Base-by-base conservation (phyloP, 768 basidiomycete species). In the Vararia minispora region DNA sequence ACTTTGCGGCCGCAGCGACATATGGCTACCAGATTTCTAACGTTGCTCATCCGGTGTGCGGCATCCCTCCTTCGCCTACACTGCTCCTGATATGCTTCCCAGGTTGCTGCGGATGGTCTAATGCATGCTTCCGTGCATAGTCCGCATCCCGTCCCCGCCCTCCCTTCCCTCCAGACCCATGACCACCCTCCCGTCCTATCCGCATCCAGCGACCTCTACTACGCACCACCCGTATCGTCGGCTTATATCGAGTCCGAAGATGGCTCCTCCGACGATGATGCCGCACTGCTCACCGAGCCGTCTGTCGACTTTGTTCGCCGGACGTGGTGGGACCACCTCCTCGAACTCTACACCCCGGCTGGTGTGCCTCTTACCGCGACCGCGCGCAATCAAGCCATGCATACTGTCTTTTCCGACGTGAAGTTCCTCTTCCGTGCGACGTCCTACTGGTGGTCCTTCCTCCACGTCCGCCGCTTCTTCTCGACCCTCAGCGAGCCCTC, bases 301-400 rank as follows among this genome's bases (percentile, higher is more conserved):
- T 79, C 79, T 7, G 58, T 81, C 26, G 65, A 69, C 33, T 83
- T 81, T 55, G 62, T 66, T 13, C 78, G 80, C 35, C 75, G 79
- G 60, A 76, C 73, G 17, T 85, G 84, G 84, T 87, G 79, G 77
- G 85, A 85, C 51, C 73, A 70, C 4, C 63, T 86, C 13, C 57
- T 83, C 25, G 59, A 62, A 28, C 51, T 78, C 21, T 84, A 84
- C 53, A 28, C 33, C 13, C 23, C 22, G 4, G 28, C 28, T 17
- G 16, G 26, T 14, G 14, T 39, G 6, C 52, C 41, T 50, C 50
- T 72, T 16, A 58, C 65, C 12, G 24, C 55, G 10, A 53, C 64
- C 14, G 59, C 72, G 51, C 71, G 76, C 18, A 68, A 71, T 25
- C 45, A 53, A 8, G 66, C 71, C 10, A 52, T 65, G 9, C 61